Evolutionary conservation across 2,329 filamentous ascomycete species (phyloP).

Genomic region (Cordyceps cicadae): DNA sequence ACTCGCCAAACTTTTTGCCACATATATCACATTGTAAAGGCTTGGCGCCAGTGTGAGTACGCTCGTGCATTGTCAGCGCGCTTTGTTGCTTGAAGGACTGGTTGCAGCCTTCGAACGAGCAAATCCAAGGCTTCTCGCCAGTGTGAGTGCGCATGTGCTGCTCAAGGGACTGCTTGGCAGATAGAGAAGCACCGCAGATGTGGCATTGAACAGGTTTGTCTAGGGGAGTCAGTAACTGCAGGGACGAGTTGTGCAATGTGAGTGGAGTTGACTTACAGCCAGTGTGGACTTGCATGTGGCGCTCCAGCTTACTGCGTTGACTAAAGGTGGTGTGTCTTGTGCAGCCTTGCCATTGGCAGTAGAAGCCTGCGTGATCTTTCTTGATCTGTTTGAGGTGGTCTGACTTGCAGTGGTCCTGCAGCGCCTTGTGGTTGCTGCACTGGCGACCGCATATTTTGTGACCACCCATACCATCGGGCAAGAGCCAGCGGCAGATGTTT

Average conservation of each 20-base stretch:
- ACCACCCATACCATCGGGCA: constrained; percentile 14
- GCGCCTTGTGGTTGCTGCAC: constrained; percentile 37
- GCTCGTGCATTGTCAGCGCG: constrained; percentile 59
- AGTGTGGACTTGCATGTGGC: constrained; percentile 58
- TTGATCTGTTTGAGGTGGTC: constrained; percentile 39
- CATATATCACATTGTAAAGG: constrained; percentile 52
- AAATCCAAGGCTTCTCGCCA: constrained; percentile 55
- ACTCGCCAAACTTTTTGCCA: constrained; percentile 53
- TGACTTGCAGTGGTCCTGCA: constrained; percentile 48
- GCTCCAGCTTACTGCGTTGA: constrained; percentile 55
- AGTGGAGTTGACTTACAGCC: constrained; percentile 42
- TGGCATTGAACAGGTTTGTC: constrained; percentile 52
- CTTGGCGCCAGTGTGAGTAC: constrained; percentile 58
- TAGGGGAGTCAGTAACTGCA: constrained; percentile 21
- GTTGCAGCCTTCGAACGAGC: constrained; percentile 39
- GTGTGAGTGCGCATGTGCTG: constrained; percentile 62
- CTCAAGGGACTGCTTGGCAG: constrained; percentile 58
- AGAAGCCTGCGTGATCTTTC: constrained; percentile 38
- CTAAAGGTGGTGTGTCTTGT: constrained; percentile 44
- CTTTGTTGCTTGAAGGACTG: constrained; percentile 60
- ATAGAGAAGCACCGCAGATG: constrained; percentile 50
- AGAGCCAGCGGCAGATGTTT: constrained; percentile 27
- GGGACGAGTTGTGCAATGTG: background rate
- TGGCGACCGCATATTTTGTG: constrained; percentile 23
- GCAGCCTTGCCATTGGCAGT: constrained; percentile 51